These are phyloP conservation scores for Chytriomyces confervae DNA, from an alignment of 192 early-diverging fungal genomes.

Conservation along the genomic window DNA sequence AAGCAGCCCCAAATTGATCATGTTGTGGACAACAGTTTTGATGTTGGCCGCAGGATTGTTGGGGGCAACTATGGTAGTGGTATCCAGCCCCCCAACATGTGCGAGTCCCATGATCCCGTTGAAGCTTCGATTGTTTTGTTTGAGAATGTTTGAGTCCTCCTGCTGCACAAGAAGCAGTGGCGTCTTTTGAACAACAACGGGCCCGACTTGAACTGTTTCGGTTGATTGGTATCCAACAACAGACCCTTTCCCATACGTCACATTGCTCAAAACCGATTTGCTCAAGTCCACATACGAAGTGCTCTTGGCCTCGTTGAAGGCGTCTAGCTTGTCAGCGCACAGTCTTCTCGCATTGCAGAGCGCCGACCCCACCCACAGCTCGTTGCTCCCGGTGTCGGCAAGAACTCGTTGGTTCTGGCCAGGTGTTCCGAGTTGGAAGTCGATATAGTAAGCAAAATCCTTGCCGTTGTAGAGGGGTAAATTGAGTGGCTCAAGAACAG, in stretches of 20 bases:
- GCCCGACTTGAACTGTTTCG: neutral
- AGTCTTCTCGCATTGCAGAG: neutral
- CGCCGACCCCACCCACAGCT: conserved; percentile 3
- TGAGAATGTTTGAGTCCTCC: neutral
- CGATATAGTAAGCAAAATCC: neutral
- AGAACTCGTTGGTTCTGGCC: neutral
- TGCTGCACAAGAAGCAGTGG: neutral
- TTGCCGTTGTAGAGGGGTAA: neutral
- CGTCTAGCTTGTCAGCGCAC: conserved; percentile 1
- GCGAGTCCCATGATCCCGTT: conserved; percentile 20
- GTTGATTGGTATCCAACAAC: conserved; percentile 7
- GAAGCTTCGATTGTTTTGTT: conserved; percentile 4
- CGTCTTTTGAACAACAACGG: neutral
- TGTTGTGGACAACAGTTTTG: neutral
- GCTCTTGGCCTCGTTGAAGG: neutral
- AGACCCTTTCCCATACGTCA: conserved; percentile 23
- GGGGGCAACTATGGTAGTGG: neutral
- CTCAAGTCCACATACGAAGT: neutral
- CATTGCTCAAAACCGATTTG: neutral
- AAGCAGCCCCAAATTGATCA: neutral
- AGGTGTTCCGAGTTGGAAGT: conserved; percentile 11
- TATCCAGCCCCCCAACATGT: neutral
- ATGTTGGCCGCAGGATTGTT: neutral
- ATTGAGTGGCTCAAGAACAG: no score
- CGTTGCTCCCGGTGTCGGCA: conserved; percentile 6